phyloP scores from a whole-genome alignment of 164 flowering plant species.

The Euptelea pleiosperma region DNA sequence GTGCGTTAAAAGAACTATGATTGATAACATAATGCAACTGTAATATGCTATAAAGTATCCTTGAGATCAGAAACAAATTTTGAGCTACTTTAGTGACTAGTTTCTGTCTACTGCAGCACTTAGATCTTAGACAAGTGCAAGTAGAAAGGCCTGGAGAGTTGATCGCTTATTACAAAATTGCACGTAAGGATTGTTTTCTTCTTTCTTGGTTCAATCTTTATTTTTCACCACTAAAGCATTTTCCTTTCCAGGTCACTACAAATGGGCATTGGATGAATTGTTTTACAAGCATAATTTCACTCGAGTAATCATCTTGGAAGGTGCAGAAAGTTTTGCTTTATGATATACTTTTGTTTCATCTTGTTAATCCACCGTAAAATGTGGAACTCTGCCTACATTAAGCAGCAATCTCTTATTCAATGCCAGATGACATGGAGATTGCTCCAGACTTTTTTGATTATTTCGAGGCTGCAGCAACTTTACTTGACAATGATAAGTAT shows the following conservation, averaged over 20 bases:
- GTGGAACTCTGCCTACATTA: constrained; percentile 1
- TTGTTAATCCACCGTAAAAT: background rate
- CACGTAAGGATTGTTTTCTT: constrained; percentile 48
- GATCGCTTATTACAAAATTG: constrained; percentile 96
- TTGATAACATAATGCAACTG: background rate
- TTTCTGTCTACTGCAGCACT: constrained; percentile 54
- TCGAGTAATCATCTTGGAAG: constrained; percentile 93
- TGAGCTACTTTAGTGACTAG: constrained; percentile 10
- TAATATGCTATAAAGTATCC: background rate
- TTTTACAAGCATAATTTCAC: constrained; percentile 79
- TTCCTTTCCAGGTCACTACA: constrained; percentile 74
- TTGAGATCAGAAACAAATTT: background rate
- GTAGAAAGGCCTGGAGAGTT: constrained; percentile 91
- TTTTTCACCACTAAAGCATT: constrained; percentile 12
- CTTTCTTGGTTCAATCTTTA: constrained; percentile 1
- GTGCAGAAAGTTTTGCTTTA: constrained; percentile 27
- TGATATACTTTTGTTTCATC: constrained; percentile 5
- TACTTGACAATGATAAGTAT: constrained; percentile 87
- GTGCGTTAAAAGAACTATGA: too few species aligned
- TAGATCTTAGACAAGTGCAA: constrained; percentile 66
- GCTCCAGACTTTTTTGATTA: constrained; percentile 91
- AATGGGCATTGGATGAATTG: constrained; percentile 86
- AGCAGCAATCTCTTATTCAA: constrained; percentile 13
- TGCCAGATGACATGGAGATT: constrained; percentile 96
- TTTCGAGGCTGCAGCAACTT: constrained; percentile 84